Conservation (phyloP, 305 asterid species). For the Fraxinus albicans region DNA sequence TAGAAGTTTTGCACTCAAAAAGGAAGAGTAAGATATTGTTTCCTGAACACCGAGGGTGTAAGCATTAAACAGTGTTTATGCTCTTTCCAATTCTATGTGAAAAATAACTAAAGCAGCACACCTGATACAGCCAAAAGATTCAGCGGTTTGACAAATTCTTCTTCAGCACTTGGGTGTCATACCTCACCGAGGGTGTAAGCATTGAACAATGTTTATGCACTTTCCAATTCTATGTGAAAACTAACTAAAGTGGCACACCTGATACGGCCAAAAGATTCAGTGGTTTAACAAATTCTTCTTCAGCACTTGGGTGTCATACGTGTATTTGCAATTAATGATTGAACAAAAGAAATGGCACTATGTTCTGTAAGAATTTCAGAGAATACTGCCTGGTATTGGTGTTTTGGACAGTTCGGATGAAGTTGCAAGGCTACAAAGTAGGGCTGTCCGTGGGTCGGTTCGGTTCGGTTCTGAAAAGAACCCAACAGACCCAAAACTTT, state of each 20-base stretch:
- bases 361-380: not conserved
- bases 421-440: not conserved
- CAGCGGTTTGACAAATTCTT: not conserved
- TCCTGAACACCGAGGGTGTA: not conserved
- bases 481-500: no score
- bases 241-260: not conserved
- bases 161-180: not conserved
- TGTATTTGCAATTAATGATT: not conserved
- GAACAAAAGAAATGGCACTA: not conserved
- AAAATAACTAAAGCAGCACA: not conserved
- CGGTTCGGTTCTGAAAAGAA: no score
- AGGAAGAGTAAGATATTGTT: not conserved
- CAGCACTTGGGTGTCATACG: not conserved
- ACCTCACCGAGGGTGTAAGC: not conserved
- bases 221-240: not conserved
- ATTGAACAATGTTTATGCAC: not conserved
- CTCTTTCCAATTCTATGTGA: not conserved
- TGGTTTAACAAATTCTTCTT: not conserved
- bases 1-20: not conserved
- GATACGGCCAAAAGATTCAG: not conserved
- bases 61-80: not conserved
- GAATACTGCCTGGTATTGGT: not conserved
- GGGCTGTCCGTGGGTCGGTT: no score
- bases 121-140: not conserved
- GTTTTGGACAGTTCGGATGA: not conserved